Evolutionary conservation across 2,329 filamentous ascomycete genomes (phyloP).

Genomic region (Phaeosphaeriaceae sp.): DNA sequence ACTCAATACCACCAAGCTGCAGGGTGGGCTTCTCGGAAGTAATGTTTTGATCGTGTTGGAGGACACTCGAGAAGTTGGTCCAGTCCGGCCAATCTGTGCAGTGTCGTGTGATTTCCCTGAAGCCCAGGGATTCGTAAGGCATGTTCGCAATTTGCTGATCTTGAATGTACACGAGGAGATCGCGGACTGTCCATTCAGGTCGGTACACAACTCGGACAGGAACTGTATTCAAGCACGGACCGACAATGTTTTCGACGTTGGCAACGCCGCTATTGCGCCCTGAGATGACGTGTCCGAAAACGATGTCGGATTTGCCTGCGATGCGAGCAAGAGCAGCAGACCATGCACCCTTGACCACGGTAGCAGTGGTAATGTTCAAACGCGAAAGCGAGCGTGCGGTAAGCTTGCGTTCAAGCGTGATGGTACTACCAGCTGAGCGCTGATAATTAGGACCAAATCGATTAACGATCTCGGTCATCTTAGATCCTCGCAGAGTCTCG

Average conservation of each 20-base stretch:
- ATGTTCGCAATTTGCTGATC: conserved; percentile 53
- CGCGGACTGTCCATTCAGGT: conserved; percentile 42
- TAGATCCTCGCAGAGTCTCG: conserved; percentile 38
- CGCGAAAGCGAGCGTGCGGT: conserved; percentile 27
- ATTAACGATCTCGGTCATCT: conserved; percentile 44
- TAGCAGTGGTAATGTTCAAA: conserved; percentile 50
- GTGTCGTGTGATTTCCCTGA: conserved; percentile 42
- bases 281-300: conserved; percentile 53
- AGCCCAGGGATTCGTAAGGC: conserved; percentile 43
- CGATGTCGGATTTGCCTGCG: conserved; percentile 48
- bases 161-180: conserved; percentile 52
- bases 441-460: conserved; percentile 43
- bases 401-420: conserved; percentile 35
- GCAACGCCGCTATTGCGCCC: conserved; percentile 49
- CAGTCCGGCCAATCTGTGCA: conserved; percentile 48
- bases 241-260: conserved; percentile 49
- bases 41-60: conserved; percentile 45
- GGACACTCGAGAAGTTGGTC: conserved; percentile 44
- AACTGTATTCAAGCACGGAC: conserved; percentile 53
- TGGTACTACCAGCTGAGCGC: conserved; percentile 35
- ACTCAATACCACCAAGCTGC: conserved; percentile 51
- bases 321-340: conserved; percentile 49
- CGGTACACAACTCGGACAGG: conserved; percentile 50
- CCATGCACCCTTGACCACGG: conserved; percentile 57
- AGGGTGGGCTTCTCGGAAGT: conserved; percentile 53